Conservation (phyloP, 108 stramenopile species). For the Conticribra weissflogii region DNA sequence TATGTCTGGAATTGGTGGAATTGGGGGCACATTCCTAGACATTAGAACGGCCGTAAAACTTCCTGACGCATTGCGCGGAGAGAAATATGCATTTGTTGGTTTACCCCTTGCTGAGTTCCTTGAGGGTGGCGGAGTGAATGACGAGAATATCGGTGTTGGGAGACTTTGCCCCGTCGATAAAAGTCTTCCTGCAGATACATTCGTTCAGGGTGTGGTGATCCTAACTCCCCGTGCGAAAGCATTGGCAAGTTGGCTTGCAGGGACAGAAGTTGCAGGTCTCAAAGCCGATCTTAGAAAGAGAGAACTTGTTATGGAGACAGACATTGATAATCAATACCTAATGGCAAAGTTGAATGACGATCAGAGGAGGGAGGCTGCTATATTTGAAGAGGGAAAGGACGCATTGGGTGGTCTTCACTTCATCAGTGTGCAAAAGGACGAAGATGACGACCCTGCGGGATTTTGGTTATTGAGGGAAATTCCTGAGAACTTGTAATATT, state of each 20-base stretch:
- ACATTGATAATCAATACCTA: slow-evolving; percentile 93
- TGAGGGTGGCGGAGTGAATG: slow-evolving; percentile 74
- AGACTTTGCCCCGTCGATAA: slow-evolving; percentile 69
- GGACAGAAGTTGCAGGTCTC: slow-evolving; percentile 88
- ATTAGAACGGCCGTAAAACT: slow-evolving; percentile 90
- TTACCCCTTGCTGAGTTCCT: slow-evolving; percentile 91
- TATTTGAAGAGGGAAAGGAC: slow-evolving; percentile 93
- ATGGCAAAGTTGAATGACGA: slow-evolving; percentile 88
- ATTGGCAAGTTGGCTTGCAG: slow-evolving; percentile 92
- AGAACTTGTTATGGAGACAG: slow-evolving; percentile 90
- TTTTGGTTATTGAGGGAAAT: slow-evolving; percentile 94
- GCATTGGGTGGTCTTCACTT: slow-evolving; percentile 91
- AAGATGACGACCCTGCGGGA: slow-evolving; percentile 92
- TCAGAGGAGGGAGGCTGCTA: slow-evolving; percentile 87
- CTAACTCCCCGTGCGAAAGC: slow-evolving; percentile 84
- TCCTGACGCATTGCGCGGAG: slow-evolving; percentile 94
- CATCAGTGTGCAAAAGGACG: slow-evolving; percentile 89
- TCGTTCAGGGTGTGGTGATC: slow-evolving; percentile 93
- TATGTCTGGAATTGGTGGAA: slow-evolving; percentile 63
- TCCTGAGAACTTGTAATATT: slow-evolving; percentile 48
- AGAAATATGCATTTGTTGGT: slow-evolving; percentile 95
- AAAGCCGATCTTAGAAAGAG: slow-evolving; percentile 88
- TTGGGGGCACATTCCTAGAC: slow-evolving; percentile 74
- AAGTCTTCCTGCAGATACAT: slow-evolving; percentile 78
- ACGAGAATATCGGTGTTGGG: slow-evolving; percentile 85